Conservation (phyloP, 2,329 filamentous ascomycete genomes). For the Claviceps fusiformis region DNA sequence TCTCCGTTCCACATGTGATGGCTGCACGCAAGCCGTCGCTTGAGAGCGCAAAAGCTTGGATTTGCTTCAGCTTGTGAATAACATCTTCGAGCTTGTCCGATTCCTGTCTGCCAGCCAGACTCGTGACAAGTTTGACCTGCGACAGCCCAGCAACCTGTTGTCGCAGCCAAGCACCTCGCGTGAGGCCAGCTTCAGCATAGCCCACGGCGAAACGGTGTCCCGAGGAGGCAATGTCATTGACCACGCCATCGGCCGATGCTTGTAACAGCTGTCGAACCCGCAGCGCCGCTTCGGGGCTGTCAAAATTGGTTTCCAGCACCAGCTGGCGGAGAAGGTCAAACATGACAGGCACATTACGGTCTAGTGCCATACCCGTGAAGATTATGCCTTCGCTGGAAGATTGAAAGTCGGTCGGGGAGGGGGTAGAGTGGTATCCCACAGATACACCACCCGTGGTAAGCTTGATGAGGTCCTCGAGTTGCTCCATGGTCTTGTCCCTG, state of each 20-base stretch:
- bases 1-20: constrained; percentile 72
- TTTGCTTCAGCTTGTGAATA: constrained; percentile 69
- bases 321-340: constrained; percentile 71
- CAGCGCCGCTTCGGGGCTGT: constrained; percentile 63
- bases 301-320: constrained; percentile 80
- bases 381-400: constrained; percentile 68
- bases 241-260: constrained; percentile 72
- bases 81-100: constrained; percentile 60
- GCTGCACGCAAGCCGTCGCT: constrained; percentile 61
- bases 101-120: constrained; percentile 58
- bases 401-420: constrained; percentile 59
- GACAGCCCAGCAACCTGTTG: constrained; percentile 86
- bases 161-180: constrained; percentile 53
- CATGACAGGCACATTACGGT: constrained; percentile 84
- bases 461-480: constrained; percentile 91
- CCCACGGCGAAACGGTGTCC: constrained; percentile 79
- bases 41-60: constrained; percentile 65
- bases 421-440: constrained; percentile 69
- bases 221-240: constrained; percentile 82
- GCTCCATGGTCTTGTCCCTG: constrained; percentile 75
- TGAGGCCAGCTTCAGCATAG: constrained; percentile 69
- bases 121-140: constrained; percentile 73
- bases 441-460: constrained; percentile 87
- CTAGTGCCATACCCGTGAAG: constrained; percentile 75
- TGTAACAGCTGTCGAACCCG: constrained; percentile 81